phyloP scores from a whole-genome alignment of 208 protist genomes.

The Balamuthia mandrillaris region DNA sequence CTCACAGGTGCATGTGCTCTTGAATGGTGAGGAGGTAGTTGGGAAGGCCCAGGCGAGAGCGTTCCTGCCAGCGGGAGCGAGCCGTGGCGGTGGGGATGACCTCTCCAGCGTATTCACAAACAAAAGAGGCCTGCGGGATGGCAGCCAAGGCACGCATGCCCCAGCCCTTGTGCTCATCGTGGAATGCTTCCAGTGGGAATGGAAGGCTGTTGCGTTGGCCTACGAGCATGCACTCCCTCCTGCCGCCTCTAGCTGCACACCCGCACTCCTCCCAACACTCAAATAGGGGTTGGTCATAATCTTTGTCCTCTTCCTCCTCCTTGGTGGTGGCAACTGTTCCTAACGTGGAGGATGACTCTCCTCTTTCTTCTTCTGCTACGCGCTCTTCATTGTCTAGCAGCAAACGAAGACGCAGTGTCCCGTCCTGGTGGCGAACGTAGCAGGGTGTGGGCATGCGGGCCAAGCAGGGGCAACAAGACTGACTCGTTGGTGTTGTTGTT shows the following conservation, averaged over 20 bases:
- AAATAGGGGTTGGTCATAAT: not conserved
- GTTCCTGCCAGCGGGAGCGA: not conserved
- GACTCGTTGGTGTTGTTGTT: not conserved
- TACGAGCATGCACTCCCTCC: not conserved
- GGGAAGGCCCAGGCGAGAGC: not conserved
- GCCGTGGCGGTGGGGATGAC: not conserved
- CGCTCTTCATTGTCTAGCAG: not conserved
- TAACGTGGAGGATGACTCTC: not conserved
- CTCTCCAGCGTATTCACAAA: conserved; percentile 34
- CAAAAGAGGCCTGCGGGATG: not conserved
- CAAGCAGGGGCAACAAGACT: too few species aligned
- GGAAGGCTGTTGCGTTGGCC: not conserved
- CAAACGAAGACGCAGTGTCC: not conserved
- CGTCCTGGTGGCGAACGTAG: not conserved
- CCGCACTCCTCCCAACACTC: not conserved
- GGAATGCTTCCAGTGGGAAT: not conserved
- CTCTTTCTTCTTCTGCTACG: not conserved
- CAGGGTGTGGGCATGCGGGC: too few species aligned
- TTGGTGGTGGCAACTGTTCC: not conserved
- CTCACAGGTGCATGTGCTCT: not conserved
- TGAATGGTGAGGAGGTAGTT: conserved; percentile 21
- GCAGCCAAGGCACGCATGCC: not conserved
- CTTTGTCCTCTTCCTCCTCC: not conserved
- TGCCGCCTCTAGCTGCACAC: not conserved
- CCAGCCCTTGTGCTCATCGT: not conserved